phyloP scores from a whole-genome alignment of 345 rosid genomes.

The Dipteronia sinensis region DNA sequence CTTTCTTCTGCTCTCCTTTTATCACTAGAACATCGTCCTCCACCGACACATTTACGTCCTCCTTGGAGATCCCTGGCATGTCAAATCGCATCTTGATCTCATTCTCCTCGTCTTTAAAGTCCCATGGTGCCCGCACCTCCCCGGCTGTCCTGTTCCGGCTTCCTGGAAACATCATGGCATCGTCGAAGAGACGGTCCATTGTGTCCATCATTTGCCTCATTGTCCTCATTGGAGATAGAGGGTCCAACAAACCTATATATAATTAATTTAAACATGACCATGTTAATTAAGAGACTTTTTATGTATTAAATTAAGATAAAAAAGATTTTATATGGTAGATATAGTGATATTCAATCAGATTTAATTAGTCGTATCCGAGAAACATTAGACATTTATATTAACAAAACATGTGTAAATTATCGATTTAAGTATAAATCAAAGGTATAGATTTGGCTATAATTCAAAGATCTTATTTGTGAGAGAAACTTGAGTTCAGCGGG shows the following conservation, averaged over 20 bases:
- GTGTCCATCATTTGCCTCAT: constrained; percentile 82
- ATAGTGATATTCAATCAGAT: too few species aligned
- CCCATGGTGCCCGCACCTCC: constrained; percentile 74
- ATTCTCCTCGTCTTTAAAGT: constrained; percentile 69
- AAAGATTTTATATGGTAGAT: too few species aligned
- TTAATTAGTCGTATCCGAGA: too few species aligned
- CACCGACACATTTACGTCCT: constrained; percentile 66
- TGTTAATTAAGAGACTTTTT: too few species aligned
- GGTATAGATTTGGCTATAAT: too few species aligned
- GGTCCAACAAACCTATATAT: constrained; percentile 58
- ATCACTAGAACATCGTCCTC: constrained; percentile 68
- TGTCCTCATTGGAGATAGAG: constrained; percentile 71
- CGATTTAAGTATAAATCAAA: too few species aligned
- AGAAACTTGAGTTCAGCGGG: too few species aligned
- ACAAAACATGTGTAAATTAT: too few species aligned
- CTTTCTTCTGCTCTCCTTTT: constrained; percentile 64
- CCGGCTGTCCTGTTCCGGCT: constrained; percentile 33
- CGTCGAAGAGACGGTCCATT: constrained; percentile 73
- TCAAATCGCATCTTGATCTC: constrained; percentile 85
- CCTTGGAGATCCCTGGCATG: constrained; percentile 83
- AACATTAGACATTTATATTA: too few species aligned
- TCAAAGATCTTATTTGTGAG: too few species aligned
- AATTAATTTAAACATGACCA: too few species aligned
- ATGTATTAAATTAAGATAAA: too few species aligned
- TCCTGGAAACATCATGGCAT: constrained; percentile 37